phyloP scores from a whole-genome alignment of 1,284 basidiomycete genomes.

The Waitea zeae region DNA sequence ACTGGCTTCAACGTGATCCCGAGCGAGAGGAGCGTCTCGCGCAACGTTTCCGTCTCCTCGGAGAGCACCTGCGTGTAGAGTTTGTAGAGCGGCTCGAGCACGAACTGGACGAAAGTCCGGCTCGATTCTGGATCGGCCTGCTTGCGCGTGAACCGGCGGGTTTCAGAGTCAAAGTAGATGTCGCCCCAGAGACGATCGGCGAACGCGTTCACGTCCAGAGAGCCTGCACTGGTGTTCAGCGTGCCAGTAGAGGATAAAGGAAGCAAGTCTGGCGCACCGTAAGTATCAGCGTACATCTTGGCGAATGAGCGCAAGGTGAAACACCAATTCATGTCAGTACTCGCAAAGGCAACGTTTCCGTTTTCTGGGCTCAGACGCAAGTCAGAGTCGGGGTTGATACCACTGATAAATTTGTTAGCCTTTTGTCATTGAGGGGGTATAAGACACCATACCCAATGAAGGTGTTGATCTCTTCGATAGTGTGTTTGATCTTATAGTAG shows the following conservation, averaged over 20 bases:
- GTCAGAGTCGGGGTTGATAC: slow-evolving; percentile 78
- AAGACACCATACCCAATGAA: slow-evolving; percentile 63
- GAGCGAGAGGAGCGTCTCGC: slow-evolving; percentile 64
- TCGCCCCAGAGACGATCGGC: slow-evolving; percentile 95
- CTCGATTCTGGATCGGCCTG: slow-evolving; percentile 66
- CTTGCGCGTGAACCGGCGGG: slow-evolving; percentile 81
- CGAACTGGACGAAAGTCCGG: slow-evolving; percentile 91
- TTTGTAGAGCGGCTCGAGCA: slow-evolving; percentile 95
- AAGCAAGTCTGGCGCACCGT: slow-evolving; percentile 24
- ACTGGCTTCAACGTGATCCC: slow-evolving; percentile 83
- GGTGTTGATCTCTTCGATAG: slow-evolving; percentile 96
- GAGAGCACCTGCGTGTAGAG: slow-evolving; percentile 91
- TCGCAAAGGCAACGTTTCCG: slow-evolving; percentile 96
- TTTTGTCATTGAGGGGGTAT: neutral
- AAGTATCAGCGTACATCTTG: slow-evolving; percentile 90
- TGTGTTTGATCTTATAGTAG: slow-evolving; percentile 98
- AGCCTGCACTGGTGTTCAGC: slow-evolving; percentile 18
- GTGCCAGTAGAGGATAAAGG: no score
- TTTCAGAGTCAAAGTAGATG: slow-evolving; percentile 80
- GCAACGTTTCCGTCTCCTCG: slow-evolving; percentile 75
- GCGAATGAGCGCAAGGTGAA: slow-evolving; percentile 94
- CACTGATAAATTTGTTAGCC: slow-evolving; percentile 24
- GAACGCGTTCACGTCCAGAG: slow-evolving; percentile 48
- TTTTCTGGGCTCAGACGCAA: slow-evolving; percentile 83
- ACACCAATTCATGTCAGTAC: slow-evolving; percentile 94